Base-by-base conservation (phyloP, 1,139 yeast species). In the Kluyveromyces sp. region DNA sequence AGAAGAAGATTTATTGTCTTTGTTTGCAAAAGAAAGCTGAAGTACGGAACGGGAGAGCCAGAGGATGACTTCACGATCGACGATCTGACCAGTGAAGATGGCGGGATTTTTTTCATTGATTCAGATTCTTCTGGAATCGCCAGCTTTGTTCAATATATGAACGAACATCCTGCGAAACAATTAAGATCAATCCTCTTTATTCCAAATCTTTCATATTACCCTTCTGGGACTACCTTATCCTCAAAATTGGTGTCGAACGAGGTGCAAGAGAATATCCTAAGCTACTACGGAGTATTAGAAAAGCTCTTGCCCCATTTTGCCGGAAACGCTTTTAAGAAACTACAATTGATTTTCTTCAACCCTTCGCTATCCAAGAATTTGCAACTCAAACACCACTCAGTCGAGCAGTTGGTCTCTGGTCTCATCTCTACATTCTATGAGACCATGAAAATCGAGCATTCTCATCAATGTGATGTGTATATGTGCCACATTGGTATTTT, bases 1-100 rank as follows among this genome's bases (percentile, higher is more conserved):
- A 53, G 61, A 40, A 57, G 65, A 44, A 51, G 63, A 17, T 61
- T 54, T 36, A 53, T 54, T 9, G 55, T 63, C 3, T 60, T 59
- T 38, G 53, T 62, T 9, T 60, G 65, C 42, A 56, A 63, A 6
- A 52, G 54, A 32, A 54, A 51, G 36, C 45, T 46, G 22, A 46
- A 40, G 4, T 36, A 45, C 15, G 49, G 50, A 35, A 53, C 52
- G 19, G 39, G 40, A 6, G 51, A 49, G 19, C 50, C 51, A 17
- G 57, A 56, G 32, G 58, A 57, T 28, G 40, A 42, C 26, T 40
- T 37, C 34, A 38, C 40, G 29, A 35, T 42, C 15, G 42, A 40
- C 12, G 40, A 39, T 26, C 33, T 38, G 6, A 37, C 43, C 11
- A 44, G 40, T 20, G 63, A 59, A 18, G 59, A 59, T 22, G 64